Conservation (phyloP, 345 rosid species). For the Xanthoceras sorbifolium region DNA sequence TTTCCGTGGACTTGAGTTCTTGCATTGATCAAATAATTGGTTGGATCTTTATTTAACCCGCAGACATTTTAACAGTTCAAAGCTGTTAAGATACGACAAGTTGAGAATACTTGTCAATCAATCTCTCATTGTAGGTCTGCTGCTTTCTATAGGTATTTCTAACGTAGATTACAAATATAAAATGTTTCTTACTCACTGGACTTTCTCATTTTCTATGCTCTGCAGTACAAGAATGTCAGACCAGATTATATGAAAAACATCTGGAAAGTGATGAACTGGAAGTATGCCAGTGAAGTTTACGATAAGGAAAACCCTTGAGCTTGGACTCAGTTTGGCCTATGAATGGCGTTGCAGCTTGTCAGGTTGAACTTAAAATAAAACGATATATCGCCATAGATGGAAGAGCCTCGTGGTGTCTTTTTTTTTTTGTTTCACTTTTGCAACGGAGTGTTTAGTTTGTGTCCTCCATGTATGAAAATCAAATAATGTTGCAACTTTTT, state of each 20-base stretch:
- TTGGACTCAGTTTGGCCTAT: neutral
- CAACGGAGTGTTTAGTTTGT: neutral
- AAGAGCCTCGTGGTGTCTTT: neutral
- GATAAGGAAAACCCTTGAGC: slow-evolving; percentile 55
- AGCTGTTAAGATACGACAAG: no score
- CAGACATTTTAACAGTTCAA: neutral
- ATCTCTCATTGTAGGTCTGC: no score
- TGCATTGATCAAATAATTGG: no score
- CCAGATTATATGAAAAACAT: slow-evolving; percentile 91
- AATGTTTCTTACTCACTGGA: neutral
- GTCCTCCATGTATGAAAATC: neutral
- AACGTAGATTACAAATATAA: no score
- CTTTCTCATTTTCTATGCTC: neutral
- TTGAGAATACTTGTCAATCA: no score
- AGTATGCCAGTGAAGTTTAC: slow-evolving; percentile 67
- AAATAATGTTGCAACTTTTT: neutral
- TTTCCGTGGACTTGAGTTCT: no score
- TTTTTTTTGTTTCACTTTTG: neutral
- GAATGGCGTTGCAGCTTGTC: neutral
- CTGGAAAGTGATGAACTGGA: slow-evolving; percentile 96
- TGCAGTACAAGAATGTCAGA: slow-evolving; percentile 88
- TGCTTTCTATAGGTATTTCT: no score
- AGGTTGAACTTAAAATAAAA: slow-evolving; percentile 5
- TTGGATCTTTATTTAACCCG: neutral
- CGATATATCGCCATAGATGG: neutral